Base-by-base conservation (phyloP, 1,284 basidiomycete genomes). In the Sporisorium iseilematis-ciliati region DNA sequence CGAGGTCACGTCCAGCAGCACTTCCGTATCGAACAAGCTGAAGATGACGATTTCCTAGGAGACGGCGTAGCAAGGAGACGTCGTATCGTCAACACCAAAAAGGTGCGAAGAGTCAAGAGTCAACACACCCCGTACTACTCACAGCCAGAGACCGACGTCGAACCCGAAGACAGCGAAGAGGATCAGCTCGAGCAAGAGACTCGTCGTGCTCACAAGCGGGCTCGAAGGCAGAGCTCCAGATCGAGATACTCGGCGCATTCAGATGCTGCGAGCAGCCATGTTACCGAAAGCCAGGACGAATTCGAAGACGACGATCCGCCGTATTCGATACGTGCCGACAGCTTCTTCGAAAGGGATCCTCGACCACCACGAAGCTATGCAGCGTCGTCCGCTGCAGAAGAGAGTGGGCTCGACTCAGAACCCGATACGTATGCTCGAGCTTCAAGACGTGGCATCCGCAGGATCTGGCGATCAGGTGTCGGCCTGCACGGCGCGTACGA, bases 1-100 rank as follows among this genome's bases (percentile, higher is more conserved):
- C 65, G 66, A 20, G 75, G 75, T 58, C 75, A 77, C 57, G 75
- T 77, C 8, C 75, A 77, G 46, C 71, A 77, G 38, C 54, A 69
- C 56, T 71, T 77, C 35, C 64, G 75, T 33, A 62, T 75, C 51
- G 75, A 77, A 38, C 59, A 69, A 21, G 60, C 65, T 50, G 66
- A 71, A n/a, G 75, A 75, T 23, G 75, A 77, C 41, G 71, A 69
- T 18, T 68, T 55, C 40, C n/a, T 75, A 8, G 72, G 72, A 7
- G 72, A 75, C 21, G 72, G 72, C 25, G 56, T 75, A 2, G 65
- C 72, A 3, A 45, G 72, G 26, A 65, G 62, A 56, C 65, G 61
- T n/a, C 49, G 72, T 23, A 42, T 50, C 0, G 56, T 53, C 50
- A 55, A 21, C 6, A 53, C 56, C 43, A 58, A 64, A 40, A 69